Conservation (phyloP, 2,329 filamentous ascomycete genomes). For the Ophiostoma piceae region DNA sequence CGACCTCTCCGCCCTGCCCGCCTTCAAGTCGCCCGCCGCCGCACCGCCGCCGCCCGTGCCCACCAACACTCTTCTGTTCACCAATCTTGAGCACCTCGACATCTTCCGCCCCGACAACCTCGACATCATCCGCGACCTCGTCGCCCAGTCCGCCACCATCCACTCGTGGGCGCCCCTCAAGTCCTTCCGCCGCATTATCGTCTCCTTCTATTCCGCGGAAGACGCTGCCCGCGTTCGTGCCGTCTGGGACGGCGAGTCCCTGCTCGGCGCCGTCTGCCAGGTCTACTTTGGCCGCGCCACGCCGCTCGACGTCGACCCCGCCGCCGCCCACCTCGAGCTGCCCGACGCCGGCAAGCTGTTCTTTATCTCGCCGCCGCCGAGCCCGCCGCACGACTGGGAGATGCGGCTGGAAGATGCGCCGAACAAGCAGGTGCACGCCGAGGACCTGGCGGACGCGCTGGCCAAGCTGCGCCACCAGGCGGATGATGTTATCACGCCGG, state of each 20-base stretch:
- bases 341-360: conserved; percentile 66
- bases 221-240: conserved; percentile 66
- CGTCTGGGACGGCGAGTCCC: conserved; percentile 66
- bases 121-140: conserved; percentile 65
- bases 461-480: conserved; percentile 52
- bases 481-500: conserved; percentile 39
- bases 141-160: conserved; percentile 63
- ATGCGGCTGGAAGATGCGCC: conserved; percentile 62
- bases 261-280: conserved; percentile 64
- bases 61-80: conserved; percentile 80
- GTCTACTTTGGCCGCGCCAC: conserved; percentile 65
- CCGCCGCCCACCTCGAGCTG: conserved; percentile 56
- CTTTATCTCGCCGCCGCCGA: conserved; percentile 66
- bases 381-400: conserved; percentile 64
- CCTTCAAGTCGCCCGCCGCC: conserved; percentile 30
- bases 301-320: conserved; percentile 40
- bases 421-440: conserved; percentile 64
- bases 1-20: conserved; percentile 67
- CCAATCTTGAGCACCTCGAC: conserved; percentile 66
- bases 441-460: conserved; percentile 62
- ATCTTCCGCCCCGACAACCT: conserved; percentile 72
- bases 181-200: conserved; percentile 75
- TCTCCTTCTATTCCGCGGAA: conserved; percentile 67
- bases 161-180: conserved; percentile 76
- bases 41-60: conserved; percentile 54